Conservation (phyloP, 305 asterid species). For the Vinca major region DNA sequence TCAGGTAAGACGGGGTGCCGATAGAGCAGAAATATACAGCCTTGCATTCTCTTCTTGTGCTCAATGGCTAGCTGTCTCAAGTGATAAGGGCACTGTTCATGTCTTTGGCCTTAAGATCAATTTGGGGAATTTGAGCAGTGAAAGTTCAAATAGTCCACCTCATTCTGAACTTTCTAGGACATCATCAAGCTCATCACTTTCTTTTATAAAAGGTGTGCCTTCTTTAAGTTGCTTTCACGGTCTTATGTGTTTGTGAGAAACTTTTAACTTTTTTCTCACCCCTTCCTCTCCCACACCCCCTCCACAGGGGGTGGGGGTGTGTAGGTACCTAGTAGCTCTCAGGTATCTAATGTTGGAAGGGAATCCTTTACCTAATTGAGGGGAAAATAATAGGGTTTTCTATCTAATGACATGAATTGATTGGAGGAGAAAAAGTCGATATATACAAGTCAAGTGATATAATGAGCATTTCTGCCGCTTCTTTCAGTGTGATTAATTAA, state of each 20-base stretch:
- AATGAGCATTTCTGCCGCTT: neutral
- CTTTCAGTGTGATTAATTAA: neutral
- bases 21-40: conserved; percentile 87
- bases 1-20: conserved; percentile 93
- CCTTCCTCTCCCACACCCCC: too few relatives aligned
- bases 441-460: neutral
- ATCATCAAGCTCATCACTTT: conserved; percentile 51
- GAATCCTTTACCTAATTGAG: too few relatives aligned
- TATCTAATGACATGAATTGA: neutral
- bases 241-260: neutral
- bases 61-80: conserved; percentile 89
- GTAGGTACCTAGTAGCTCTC: too few relatives aligned
- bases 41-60: conserved; percentile 71
- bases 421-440: neutral
- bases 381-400: too few relatives aligned
- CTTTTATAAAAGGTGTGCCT: conserved; percentile 71
- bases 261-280: neutral
- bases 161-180: conserved; percentile 33
- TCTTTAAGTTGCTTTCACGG: conserved; percentile 8
- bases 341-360: too few relatives aligned
- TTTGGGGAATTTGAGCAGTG: conserved; percentile 40
- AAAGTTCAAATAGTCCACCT: conserved; percentile 38
- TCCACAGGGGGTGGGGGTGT: too few relatives aligned
- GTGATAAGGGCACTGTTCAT: conserved; percentile 94
- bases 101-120: conserved; percentile 67